Percentiles rank a stretch among this genome's conserved stretches.
phyloP scores from a whole-genome alignment of 805 yeast species.

The Zygosaccharomyces pseudorouxii region DNA sequence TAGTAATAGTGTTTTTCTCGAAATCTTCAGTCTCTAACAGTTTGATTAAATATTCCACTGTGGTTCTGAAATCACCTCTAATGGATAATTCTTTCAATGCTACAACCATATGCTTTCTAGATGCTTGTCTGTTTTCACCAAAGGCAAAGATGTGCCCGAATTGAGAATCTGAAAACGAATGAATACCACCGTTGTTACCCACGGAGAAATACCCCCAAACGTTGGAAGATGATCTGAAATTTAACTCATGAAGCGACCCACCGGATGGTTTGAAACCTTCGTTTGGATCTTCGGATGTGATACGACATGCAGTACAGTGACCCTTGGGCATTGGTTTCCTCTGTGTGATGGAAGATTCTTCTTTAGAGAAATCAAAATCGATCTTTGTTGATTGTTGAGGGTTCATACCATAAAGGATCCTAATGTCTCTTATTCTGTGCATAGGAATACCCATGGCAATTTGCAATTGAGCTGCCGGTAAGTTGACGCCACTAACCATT shows the following conservation, averaged over 20 bases:
- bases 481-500: conserved; percentile 97
- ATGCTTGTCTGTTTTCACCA: conserved; percentile 97
- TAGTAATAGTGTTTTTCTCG: conserved; percentile 92
- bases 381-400: conserved; percentile 88
- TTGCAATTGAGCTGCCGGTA: conserved; percentile 98
- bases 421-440: conserved; percentile 89
- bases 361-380: conserved; percentile 81
- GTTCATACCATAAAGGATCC: conserved; percentile 90
- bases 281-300: conserved; percentile 98
- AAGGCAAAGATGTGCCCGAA: conserved; percentile 99
- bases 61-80: conserved; percentile 97
- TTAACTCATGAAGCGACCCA: conserved; percentile 93
- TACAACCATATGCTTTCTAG: conserved; percentile 98
- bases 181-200: conserved; percentile 93
- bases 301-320: conserved; percentile 98
- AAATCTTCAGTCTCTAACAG: conserved; percentile 94
- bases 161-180: conserved; percentile 96
- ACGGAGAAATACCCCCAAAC: conserved; percentile 99
- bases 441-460: conserved; percentile 99
- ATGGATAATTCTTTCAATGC: conserved; percentile 94
- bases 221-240: conserved; percentile 93
- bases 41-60: conserved; percentile 94
- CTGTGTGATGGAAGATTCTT: conserved; percentile 69
- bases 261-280: conserved; percentile 99
- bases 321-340: conserved; percentile 95